Conservation (phyloP, 2,329 filamentous ascomycete genomes). For the Myriosclerotinia scirpicola region DNA sequence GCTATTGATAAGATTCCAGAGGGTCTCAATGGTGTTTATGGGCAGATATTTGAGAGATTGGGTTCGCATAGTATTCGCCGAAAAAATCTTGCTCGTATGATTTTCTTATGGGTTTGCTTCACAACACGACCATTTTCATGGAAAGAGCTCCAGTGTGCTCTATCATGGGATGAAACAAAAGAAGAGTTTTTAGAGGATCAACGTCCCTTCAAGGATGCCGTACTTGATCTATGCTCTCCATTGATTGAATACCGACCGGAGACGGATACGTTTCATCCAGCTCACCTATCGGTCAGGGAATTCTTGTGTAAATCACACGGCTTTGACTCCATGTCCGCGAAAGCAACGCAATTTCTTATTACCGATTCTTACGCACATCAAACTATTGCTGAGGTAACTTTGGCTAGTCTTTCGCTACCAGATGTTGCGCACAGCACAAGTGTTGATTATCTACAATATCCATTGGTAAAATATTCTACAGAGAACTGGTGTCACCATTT, state of each 20-base stretch:
- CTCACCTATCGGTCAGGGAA: conserved; percentile 16
- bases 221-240: conserved; percentile 11
- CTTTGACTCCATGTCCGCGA: conserved; percentile 21
- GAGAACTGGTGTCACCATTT: conserved; percentile 22
- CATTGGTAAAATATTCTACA: conserved; percentile 12
- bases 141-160: conserved; percentile 19
- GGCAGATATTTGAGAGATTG: conserved; percentile 17
- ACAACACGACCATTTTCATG: conserved; percentile 16
- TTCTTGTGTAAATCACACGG: conserved; percentile 1
- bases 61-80: conserved; percentile 18
- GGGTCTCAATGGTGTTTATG: conserved; percentile 17
- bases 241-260: conserved; percentile 20
- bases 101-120: conserved; percentile 17
- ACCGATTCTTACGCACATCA: conserved; percentile 18
- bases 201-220: conserved; percentile 19
- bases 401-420: conserved; percentile 11
- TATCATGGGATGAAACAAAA: conserved; percentile 13
- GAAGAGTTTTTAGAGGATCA: conserved; percentile 13
- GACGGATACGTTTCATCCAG: conserved; percentile 1
- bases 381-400: background rate
- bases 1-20: conserved; percentile 16
- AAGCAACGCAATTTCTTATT: conserved; percentile 17
- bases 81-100: conserved; percentile 8
- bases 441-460: conserved; percentile 14
- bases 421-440: background rate